Conservation (phyloP, 768 basidiomycete species). For the Lentinula boryana region DNA sequence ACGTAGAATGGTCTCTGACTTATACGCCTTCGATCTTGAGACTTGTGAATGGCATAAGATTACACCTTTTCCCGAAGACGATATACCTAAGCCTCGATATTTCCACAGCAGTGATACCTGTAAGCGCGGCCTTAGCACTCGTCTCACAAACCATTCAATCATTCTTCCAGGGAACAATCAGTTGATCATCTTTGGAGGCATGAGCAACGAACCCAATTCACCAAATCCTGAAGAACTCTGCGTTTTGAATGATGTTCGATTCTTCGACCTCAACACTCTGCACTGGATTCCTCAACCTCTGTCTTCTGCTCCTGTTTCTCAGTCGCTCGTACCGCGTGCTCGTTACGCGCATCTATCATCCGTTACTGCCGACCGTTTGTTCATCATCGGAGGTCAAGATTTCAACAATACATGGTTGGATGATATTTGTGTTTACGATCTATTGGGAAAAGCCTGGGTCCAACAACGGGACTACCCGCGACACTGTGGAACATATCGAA, state of each 20-base stretch:
- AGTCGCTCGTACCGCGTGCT: constrained; percentile 63
- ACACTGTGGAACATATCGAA: constrained; percentile 96
- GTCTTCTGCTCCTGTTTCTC: constrained; percentile 32
- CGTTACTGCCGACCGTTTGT: constrained; percentile 75
- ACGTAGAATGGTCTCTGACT: constrained; percentile 82
- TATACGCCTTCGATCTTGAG: constrained; percentile 85
- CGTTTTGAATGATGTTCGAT: constrained; percentile 89
- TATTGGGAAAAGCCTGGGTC: constrained; percentile 69
- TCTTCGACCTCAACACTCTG: constrained; percentile 70
- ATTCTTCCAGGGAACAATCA: constrained; percentile 70
- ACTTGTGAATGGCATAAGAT: constrained; percentile 78
- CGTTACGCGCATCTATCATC: constrained; percentile 95
- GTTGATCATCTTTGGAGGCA: constrained; percentile 91
- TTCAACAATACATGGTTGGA: constrained; percentile 91
- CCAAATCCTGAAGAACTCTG: constrained; percentile 74
- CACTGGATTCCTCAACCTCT: constrained; percentile 60
- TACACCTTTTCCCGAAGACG: constrained; percentile 52
- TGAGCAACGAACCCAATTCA: constrained; percentile 76
- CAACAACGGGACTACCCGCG: constrained; percentile 76
- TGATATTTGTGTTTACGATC: constrained; percentile 87
- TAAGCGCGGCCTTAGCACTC: constrained; percentile 24
- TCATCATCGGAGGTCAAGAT: constrained; percentile 95
- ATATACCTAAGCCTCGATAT: constrained; percentile 79
- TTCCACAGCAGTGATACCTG: constrained; percentile 92
- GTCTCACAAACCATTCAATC: constrained; percentile 10